Evolutionary conservation across 495 filamentous ascomycete genomes (phyloP).

Genomic region (Xanthoparmelia taractica): DNA sequence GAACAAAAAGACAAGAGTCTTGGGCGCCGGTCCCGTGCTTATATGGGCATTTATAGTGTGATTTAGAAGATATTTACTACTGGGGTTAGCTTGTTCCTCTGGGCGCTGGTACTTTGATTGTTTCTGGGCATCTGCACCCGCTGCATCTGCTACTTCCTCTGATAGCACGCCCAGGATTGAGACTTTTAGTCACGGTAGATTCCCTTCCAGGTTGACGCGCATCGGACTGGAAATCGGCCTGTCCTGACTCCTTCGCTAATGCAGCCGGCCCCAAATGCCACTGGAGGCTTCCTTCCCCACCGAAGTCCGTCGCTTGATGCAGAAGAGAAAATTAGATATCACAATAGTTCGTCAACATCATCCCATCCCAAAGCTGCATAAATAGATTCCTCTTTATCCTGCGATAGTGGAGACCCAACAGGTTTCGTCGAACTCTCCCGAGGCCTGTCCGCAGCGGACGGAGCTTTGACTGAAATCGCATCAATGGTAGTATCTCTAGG

Average conservation of each 20-base stretch:
- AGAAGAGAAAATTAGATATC: conserved; percentile 8
- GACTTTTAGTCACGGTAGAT: not conserved
- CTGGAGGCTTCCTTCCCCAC: too few relatives aligned
- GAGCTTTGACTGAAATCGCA: conserved; percentile 22
- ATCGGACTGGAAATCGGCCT: not conserved
- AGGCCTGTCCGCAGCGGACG: conserved; percentile 26
- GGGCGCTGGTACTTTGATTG: not conserved
- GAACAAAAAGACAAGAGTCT: not conserved
- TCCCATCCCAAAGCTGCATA: conserved; percentile 76
- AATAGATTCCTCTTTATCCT: conserved; percentile 43
- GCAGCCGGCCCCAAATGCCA: not conserved
- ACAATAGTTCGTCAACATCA: conserved; percentile 46
- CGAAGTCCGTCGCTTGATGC: conserved; percentile 18
- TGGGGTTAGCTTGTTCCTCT: too few relatives aligned
- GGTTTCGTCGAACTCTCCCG: not conserved
- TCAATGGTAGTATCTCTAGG: conserved; percentile 15
- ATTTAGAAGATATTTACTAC: too few relatives aligned
- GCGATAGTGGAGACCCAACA: conserved; percentile 3
- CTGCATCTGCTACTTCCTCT: not conserved
- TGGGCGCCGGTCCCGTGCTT: too few relatives aligned
- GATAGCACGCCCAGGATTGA: not conserved
- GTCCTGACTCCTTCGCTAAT: not conserved
- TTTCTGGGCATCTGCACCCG: not conserved
- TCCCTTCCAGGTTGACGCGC: not conserved
- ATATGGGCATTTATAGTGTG: too few relatives aligned